Evolutionary conservation across 2,329 filamentous ascomycete species (phyloP).

Genomic region (Fusarium xylarioides): DNA sequence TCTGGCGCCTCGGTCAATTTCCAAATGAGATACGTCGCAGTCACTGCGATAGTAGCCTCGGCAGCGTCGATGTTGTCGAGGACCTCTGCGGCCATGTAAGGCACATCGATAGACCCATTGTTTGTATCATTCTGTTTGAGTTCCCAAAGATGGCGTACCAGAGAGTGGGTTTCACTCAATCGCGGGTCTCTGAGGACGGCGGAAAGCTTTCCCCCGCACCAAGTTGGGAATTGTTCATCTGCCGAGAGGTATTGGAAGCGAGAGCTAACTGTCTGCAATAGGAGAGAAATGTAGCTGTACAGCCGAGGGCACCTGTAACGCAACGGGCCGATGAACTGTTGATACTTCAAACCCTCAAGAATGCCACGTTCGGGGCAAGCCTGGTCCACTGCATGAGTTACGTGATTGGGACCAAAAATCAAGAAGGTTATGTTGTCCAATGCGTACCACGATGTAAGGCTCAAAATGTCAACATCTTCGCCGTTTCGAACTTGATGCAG

Average conservation of each 20-base stretch:
- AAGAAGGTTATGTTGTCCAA: background rate
- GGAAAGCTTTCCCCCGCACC: background rate
- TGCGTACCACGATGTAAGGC: background rate
- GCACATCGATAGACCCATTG: background rate
- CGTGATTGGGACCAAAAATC: background rate
- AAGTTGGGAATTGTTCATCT: background rate
- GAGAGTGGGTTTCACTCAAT: background rate
- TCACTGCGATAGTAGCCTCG: background rate
- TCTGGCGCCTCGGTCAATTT: background rate
- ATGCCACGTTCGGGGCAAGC: background rate
- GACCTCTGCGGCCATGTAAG: background rate
- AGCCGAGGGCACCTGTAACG: background rate
- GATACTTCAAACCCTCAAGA: background rate
- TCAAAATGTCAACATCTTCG: background rate
- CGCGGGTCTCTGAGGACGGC: background rate
- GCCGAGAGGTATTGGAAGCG: background rate
- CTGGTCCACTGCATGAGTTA: background rate
- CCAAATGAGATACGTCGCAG: background rate
- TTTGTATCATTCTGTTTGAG: background rate
- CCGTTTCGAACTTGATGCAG: background rate
- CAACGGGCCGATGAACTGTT: background rate
- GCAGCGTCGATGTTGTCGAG: background rate
- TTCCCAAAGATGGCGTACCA: background rate
- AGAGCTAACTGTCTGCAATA: background rate
- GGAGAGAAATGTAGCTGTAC: rapidly evolving